Evolutionary conservation across 2,329 filamentous ascomycete species (phyloP), one percentile per base, ranked within the genome.

Genomic region (Colletotrichum lindemuthianum): DNA sequence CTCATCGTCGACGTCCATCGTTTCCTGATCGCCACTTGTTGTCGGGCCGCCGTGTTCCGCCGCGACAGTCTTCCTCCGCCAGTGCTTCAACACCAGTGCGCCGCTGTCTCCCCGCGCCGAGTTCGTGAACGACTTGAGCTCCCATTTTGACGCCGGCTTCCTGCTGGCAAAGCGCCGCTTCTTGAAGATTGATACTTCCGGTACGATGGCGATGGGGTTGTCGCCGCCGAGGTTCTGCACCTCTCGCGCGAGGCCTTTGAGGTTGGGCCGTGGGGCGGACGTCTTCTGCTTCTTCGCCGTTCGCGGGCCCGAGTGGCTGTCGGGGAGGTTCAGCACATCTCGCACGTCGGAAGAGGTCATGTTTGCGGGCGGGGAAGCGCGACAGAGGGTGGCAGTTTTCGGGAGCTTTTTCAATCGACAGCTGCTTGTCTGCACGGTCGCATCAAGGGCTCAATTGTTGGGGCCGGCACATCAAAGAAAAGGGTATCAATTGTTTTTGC

Each of bases 261-360:
- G 74, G 67, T 85, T 88, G 44, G 82, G 83, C 57, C 82, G 81
- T 69, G 89, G 86, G 50, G 84, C 86, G 13, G 84, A 81, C 7
- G 86, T 81, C 75, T 91, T 93, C 71, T 90, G 88, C 75, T 95
- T 94, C 81, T 96, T 96, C 47, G 86, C 79, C 44, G 89, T 87
- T 67, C 90, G 80, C 58, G 82, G 73, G 55, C 78, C 80, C 54
- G 80, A 72, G 54, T 79, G 71, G 66, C 81, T 78, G 37, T 88
- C 89, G 70, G 88, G 90, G 75, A 97, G 83, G 77, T 94, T 92
- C 73, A 97, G 88, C 74, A 97, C 92, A 76, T 97, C 93, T 80
- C 92, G 92, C 71, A 96, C 88, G 83, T 97, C 93, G 76, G 89
- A 86, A 68, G 90, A 90, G 66, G 90, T 84, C 89, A 92, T 92